Percentiles rank a stretch among this genome's conserved stretches.
These are phyloP conservation scores for Boletus bicolor DNA, from an alignment of 768 basidiomycete species.

Conservation along the genomic window DNA sequence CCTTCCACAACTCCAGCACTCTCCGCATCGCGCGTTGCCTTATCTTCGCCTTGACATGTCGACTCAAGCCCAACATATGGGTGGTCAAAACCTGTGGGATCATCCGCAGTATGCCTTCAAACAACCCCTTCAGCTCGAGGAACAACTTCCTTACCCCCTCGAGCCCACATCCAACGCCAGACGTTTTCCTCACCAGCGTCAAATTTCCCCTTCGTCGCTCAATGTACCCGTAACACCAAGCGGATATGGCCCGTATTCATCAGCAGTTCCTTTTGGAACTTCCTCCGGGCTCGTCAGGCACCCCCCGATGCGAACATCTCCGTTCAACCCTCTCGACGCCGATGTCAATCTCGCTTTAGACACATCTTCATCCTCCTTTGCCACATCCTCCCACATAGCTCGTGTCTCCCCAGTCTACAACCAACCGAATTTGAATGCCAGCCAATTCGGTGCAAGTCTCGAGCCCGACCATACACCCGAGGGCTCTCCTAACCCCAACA, in stretches of 20 bases:
- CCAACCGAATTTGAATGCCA: constrained; percentile 4
- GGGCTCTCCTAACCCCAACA: constrained; percentile 6
- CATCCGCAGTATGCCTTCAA: constrained; percentile 11
- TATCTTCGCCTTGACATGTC: constrained; percentile 19
- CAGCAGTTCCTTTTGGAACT: constrained; percentile 9
- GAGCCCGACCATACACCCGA: constrained; percentile 11
- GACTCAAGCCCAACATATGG: constrained; percentile 14
- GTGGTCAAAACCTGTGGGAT: constrained; percentile 17
- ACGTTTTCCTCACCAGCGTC: constrained; percentile 13
- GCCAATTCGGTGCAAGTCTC: constrained; percentile 4
- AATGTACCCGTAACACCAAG: constrained; percentile 1
- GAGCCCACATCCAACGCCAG: constrained; percentile 4
- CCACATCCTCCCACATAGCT: constrained; percentile 6
- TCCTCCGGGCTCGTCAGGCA: constrained; percentile 13
- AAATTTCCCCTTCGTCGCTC: neutral
- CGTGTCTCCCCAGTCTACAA: constrained; percentile 14
- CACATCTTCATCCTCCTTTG: constrained; percentile 14
- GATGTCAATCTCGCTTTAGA: constrained; percentile 10
- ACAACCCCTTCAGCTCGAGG: constrained; percentile 29
- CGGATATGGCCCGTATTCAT: constrained; percentile 13
- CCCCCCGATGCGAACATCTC: constrained; percentile 7
- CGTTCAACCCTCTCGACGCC: constrained; percentile 8
- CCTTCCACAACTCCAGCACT: neutral
- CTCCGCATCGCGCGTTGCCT: neutral
- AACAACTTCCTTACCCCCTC: constrained; percentile 18